Base-by-base conservation (phyloP, 106 monocot genomes). In the Dioscorea alata region DNA sequence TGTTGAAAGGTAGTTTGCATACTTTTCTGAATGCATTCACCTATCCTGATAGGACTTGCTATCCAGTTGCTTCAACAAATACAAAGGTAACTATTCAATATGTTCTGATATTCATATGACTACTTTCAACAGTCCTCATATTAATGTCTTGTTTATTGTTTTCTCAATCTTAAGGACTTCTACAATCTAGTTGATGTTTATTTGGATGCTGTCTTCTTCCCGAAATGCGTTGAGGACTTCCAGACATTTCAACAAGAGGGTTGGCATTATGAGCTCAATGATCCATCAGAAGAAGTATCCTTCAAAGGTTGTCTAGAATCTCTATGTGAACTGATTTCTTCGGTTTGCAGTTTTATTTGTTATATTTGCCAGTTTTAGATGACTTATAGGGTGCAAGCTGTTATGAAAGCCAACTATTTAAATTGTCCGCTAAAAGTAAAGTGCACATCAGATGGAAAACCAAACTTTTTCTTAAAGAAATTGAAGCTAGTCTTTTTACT, bases 181-280 rank as follows among this genome's bases (percentile, higher is more conserved):
- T 99, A 99, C 79, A 99, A 99, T 79, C 76, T 99, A 73, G 92
- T 99, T 69, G 97, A 99, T 79, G 97, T 99, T 28, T 99, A 99
- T 66, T 64, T 99, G 74, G 97, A 99, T 81, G 97, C 97, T 60
- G 97, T 99, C 20, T 90, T 99, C 69, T 93, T 93, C 73, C 97
- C 97, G 53, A 99, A 84, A 75, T 99, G 97, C 35, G 83, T 99
- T 49, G 87, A 93, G 69, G 87, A 99, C 71, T 85, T 83, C 64
- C 92, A 90, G 61, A 99, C 81, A 57, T 99, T 99, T 93, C 90
- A 99, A 81, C 97, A 99, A 67, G 97, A 99, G 75, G 97, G 97
- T 60, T 99, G 97, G 97, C 97, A 99, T 81, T 99, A 92, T 70
- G 97, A 99, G 79, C 92, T 99, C 62, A 78, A 99, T 71, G 73